phyloP scores from a whole-genome alignment of 345 rosid genomes.

The Linum usitatissimum region DNA sequence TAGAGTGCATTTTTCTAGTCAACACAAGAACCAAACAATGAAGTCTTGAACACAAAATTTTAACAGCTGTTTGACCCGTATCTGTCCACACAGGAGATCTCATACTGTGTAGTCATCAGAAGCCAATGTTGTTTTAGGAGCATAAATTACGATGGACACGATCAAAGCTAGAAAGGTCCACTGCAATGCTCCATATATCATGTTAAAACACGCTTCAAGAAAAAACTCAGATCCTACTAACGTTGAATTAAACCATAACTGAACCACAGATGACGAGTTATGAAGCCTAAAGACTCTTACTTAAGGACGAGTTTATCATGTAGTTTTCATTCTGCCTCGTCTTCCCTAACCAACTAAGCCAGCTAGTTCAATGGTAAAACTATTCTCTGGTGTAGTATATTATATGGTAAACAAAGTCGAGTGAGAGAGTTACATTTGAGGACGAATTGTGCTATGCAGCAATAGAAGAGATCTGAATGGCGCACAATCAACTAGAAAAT shows the following conservation, averaged over 20 bases:
- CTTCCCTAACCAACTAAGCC: constrained; percentile 98
- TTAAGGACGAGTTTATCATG: too few relatives aligned
- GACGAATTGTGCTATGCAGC: constrained; percentile 98
- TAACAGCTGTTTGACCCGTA: constrained; percentile 53
- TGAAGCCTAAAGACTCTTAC: too few relatives aligned
- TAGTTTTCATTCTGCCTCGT: constrained; percentile 92
- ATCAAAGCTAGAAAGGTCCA: constrained; percentile 51
- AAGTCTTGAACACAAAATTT: not conserved
- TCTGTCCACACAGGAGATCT: constrained; percentile 70
- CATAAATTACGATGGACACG: constrained; percentile 50
- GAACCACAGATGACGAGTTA: too few relatives aligned
- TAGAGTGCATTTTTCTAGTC: too few relatives aligned
- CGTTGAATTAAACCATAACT: too few relatives aligned
- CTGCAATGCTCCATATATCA: constrained; percentile 32
- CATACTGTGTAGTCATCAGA: constrained; percentile 60
- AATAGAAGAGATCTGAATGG: constrained; percentile 91
- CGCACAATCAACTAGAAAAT: constrained; percentile 97
- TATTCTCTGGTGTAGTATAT: constrained; percentile 82
- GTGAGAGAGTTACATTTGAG: constrained; percentile 98
- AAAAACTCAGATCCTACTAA: too few relatives aligned
- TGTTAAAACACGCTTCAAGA: too few relatives aligned
- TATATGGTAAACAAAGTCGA: constrained; percentile 92
- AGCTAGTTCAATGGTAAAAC: constrained; percentile 98
- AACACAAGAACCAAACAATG: not conserved
- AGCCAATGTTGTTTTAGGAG: constrained; percentile 70